phyloP scores from a whole-genome alignment of 1,284 basidiomycete species.

The Apiotrichum porosum region DNA sequence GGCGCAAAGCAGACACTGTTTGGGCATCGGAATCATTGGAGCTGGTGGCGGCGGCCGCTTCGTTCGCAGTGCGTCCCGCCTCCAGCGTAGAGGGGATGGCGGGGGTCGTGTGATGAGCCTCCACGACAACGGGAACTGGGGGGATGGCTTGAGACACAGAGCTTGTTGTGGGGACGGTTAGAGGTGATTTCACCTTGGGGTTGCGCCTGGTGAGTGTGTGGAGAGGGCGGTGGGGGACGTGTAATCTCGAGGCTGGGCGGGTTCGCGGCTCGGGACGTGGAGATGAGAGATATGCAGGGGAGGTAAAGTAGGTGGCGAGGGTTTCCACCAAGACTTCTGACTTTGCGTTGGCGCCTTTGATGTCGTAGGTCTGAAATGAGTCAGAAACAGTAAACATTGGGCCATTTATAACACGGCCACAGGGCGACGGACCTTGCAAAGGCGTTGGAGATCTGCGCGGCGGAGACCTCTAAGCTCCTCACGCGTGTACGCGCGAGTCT shows the following conservation, averaged over 20 bases:
- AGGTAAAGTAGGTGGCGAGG: conserved; percentile 30
- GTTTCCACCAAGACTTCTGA: conserved; percentile 30
- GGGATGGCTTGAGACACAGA: too few relatives aligned
- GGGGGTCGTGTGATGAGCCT: too few relatives aligned
- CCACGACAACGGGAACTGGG: too few relatives aligned
- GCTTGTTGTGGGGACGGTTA: too few relatives aligned
- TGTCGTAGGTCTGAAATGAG: conserved; percentile 31
- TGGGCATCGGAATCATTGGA: too few relatives aligned
- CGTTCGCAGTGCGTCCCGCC: too few relatives aligned
- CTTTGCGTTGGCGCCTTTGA: conserved; percentile 43
- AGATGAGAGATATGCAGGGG: conserved; percentile 19
- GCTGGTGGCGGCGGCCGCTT: too few relatives aligned
- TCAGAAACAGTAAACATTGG: background rate
- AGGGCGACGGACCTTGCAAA: conserved; percentile 35
- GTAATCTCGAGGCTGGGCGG: background rate
- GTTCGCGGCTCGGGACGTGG: background rate
- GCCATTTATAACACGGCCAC: too few relatives aligned
- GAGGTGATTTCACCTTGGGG: too few relatives aligned
- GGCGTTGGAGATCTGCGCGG: conserved; percentile 37
- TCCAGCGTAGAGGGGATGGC: too few relatives aligned
- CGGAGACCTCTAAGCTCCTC: conserved; percentile 37
- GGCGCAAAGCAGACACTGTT: background rate
- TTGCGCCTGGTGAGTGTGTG: background rate
- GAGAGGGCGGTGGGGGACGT: background rate
- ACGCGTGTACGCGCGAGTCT: conserved; percentile 30